Evolutionary conservation across 495 filamentous ascomycete genomes (phyloP), one percentile per base, ranked within the genome.

Genomic region (Viridothelium virens): DNA sequence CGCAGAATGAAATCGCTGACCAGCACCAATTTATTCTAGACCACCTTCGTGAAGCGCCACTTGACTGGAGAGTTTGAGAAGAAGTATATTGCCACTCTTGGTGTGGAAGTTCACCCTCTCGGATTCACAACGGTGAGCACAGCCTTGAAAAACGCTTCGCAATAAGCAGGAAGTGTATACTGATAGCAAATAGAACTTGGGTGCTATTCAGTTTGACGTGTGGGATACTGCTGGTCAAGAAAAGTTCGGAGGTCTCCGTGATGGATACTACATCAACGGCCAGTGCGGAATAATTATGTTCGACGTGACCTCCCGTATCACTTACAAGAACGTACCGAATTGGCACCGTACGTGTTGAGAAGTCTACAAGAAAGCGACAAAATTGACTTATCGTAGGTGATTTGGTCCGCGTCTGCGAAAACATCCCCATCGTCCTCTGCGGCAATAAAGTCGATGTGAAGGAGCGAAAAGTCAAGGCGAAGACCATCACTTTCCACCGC

Each of bases 271-370:
- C 82, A 99, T 99, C 87, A 97, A 97, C 85, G 95, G 95, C 71
- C 94, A 97, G 82, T 97, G 94, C 78, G 95, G 95, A 82, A 96
- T 99, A 84, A 97, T 99, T 87, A 99, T 99, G 95, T 99, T 99
- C 81, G 95, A 99, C 79, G 95, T 99, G 66, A 99, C 95, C 61
- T 97, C 95, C 69, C 91, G 95, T 78, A 99, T 99, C 79, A 99
- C 95, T 76, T 99, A 99, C 88, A 99, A 99, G 89, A 99, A 99
- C 84, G 95, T 99, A 66, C 95, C 95, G 78, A 97, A 97, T 89
- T 99, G 95, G 95, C 95, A 99, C 80, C 95, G 95, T 97, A 87
- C 80, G 92, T 88, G 63, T 37, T 31, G 34, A 46, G 48, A 39
- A 39, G 62, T 53, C 36, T 10, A n/a, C 38, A 1, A 53, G 10